These are phyloP conservation scores for Geotrichum ghanense DNA, from an alignment of 805 yeast species.

Conservation along the genomic window DNA sequence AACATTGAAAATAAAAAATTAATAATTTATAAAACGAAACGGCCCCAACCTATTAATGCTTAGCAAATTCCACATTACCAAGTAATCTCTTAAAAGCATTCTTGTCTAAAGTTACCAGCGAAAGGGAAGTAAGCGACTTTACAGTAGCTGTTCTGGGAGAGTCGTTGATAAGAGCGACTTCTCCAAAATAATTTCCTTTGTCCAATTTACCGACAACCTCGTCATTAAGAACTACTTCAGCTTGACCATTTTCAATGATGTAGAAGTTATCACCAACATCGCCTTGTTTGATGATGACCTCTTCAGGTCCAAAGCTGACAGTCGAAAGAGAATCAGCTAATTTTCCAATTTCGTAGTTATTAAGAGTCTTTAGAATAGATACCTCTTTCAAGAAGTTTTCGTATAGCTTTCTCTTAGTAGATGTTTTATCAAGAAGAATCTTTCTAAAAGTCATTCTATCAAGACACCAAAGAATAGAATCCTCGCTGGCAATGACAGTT, in stretches of 20 bases:
- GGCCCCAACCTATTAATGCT: conserved; percentile 20
- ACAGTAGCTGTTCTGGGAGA: conserved; percentile 92
- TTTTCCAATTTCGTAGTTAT: conserved; percentile 75
- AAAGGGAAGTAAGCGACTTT: conserved; percentile 58
- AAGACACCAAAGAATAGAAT: conserved; percentile 77
- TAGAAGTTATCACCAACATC: conserved; percentile 71
- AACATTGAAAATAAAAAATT: not conserved
- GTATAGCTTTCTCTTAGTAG: conserved; percentile 80
- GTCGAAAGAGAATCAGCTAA: conserved; percentile 91
- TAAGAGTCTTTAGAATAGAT: conserved; percentile 62
- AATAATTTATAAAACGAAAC: not conserved
- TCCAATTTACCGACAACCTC: conserved; percentile 44
- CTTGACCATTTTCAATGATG: conserved; percentile 70
- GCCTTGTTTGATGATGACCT: conserved; percentile 73
- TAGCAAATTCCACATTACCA: conserved; percentile 88
- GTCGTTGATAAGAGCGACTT: conserved; percentile 84
- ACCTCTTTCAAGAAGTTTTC: conserved; percentile 82
- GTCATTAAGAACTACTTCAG: conserved; percentile 54
- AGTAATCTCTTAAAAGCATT: conserved; percentile 86
- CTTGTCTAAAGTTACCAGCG: conserved; percentile 87
- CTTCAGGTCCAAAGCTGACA: conserved; percentile 57
- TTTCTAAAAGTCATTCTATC: conserved; percentile 90
- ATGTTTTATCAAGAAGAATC: conserved; percentile 81
- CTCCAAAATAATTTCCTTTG: conserved; percentile 93
- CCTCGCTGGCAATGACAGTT: conserved; percentile 65